Conservation (phyloP, 495 filamentous ascomycete species). For the Daldinia decipiens region DNA sequence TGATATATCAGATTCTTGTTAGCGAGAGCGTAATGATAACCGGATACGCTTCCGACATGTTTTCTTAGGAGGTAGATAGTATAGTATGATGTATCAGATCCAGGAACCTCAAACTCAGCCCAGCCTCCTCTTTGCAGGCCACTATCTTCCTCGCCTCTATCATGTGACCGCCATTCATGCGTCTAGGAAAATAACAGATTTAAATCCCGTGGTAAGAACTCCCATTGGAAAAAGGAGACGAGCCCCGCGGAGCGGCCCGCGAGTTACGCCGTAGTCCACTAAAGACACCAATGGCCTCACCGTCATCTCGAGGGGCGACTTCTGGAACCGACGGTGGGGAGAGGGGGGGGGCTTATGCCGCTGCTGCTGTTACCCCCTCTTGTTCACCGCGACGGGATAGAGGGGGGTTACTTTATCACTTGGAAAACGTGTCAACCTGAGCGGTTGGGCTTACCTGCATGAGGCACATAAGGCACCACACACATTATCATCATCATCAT, state of each 20-base stretch:
- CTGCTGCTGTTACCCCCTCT: background rate
- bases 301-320: background rate
- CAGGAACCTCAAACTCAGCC: background rate
- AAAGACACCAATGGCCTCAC: background rate
- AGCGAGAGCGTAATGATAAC: background rate
- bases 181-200: background rate
- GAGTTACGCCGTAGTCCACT: background rate
- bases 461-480: constrained; percentile 10
- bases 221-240: constrained; percentile 24
- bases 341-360: background rate
- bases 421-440: constrained; percentile 38
- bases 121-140: background rate
- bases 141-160: background rate
- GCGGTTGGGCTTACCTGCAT: constrained; percentile 40
- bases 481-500: too few species aligned
- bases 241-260: constrained; percentile 8
- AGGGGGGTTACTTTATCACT: constrained; percentile 30
- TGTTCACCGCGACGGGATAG: constrained; percentile 7
- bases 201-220: constrained; percentile 11
- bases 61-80: too few species aligned
- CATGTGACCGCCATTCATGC: constrained; percentile 15
- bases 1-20: background rate
- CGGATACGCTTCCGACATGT: background rate
- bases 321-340: constrained; percentile 10
- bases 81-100: background rate